Evolutionary conservation across 2,329 filamentous ascomycete species (phyloP), one percentile per base, ranked within the genome.

Genomic region (Apiospora malaysiana): DNA sequence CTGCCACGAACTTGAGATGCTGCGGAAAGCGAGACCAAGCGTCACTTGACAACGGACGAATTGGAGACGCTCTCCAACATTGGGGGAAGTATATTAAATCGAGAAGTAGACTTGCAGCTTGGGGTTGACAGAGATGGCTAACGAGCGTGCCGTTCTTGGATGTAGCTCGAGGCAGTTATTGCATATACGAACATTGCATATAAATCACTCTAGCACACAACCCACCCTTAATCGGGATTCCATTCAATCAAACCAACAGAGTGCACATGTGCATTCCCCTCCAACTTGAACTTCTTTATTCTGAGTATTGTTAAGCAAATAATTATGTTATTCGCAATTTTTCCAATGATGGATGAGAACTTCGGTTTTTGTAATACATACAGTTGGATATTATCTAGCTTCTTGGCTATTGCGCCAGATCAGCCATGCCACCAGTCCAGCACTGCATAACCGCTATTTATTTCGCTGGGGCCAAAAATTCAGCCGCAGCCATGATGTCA

Each of bases 401-500:
- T 16, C 23, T 14, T 25, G 23, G 47, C 16, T 25, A 23, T 16
- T 27, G 23, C 47, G 47, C 47, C 23, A 51, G 12, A 51, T 16
- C 47, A 16, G 10, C n/a, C 47, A 27, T 51, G 10, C 14, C 25
- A 37, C 14, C 25, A 37, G 7, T 10, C 32, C n/a, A 10, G 27
- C 16, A 37, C 27, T 37, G 32, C 51, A 27, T n/a, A 37, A 63
- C 32, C 21, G 27, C 21, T 40, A n/a, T 40, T n/a, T 40, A 14
- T 40, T 40, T 40, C 18, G 56, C 56, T 5, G 25, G 49, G 18
- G 56, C 18, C 56, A 40, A 40, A n/a, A 37, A 5, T 59, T 27
- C 56, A 63, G 56, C 37, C 32, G 32, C 56, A 32, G 56, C 23
- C n/a, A 68, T 68, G 69, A 68, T 70, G 69, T 70, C 65, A 68